A percentile compares a stretch with the other conserved stretches of the same genome.
These are phyloP conservation scores for Lactarius quietus DNA, from an alignment of 768 basidiomycete genomes.

Conservation along the genomic window DNA sequence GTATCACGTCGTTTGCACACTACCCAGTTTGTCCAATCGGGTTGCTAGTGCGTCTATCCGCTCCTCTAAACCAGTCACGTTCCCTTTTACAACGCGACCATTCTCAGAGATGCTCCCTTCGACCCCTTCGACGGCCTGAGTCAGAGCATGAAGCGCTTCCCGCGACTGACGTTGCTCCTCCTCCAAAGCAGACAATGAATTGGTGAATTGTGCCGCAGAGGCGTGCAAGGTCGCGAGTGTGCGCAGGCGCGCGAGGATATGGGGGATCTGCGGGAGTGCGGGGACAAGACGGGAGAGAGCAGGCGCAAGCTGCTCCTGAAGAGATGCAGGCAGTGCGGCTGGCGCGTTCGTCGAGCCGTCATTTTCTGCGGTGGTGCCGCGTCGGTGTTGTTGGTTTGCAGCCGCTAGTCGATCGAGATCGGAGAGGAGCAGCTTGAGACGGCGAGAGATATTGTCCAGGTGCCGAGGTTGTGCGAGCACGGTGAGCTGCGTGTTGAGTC, in stretches of 20 bases:
- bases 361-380: conserved; percentile 30
- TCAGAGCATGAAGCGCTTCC: conserved; percentile 63
- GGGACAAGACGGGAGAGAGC: conserved; percentile 68
- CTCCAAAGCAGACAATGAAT: conserved; percentile 60
- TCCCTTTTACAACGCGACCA: conserved; percentile 61
- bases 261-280: conserved; percentile 77
- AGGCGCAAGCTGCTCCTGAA: conserved; percentile 63
- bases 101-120: conserved; percentile 78
- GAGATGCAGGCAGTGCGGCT: conserved; percentile 30
- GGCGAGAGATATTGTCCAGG: conserved; percentile 90
- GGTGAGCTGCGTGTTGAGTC: conserved; percentile 80
- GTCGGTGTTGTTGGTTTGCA: conserved; percentile 36
- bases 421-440: conserved; percentile 86
- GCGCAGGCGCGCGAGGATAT: conserved; percentile 83
- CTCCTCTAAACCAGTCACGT: conserved; percentile 67
- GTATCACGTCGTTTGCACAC: conserved; percentile 10
- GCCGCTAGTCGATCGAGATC: conserved; percentile 82
- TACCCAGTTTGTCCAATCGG: conserved; percentile 39
- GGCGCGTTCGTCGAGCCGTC: conserved; percentile 15
- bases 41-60: conserved; percentile 47
- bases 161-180: conserved; percentile 65
- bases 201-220: conserved; percentile 74
- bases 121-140: conserved; percentile 63
- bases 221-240: conserved; percentile 81
- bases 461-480: conserved; percentile 94